phyloP scores from a whole-genome alignment of 495 filamentous ascomycete species.

The Talaromyces proteolyticus region DNA sequence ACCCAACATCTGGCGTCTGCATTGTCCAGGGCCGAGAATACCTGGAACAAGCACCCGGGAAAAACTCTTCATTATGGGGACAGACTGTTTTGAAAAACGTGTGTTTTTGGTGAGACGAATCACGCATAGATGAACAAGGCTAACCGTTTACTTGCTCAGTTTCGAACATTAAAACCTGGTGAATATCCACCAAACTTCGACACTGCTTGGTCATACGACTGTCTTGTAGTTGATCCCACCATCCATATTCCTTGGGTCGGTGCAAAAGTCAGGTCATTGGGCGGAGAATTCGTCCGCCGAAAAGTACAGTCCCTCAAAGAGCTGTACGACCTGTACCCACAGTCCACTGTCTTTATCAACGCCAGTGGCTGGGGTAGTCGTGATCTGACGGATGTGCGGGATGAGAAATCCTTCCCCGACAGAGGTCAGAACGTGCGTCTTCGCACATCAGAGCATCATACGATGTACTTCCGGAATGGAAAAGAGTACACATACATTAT shows the following conservation, averaged over 20 bases:
- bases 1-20: slow-evolving; percentile 29
- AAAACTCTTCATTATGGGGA: slow-evolving; percentile 34
- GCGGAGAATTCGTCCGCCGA: slow-evolving; percentile 31
- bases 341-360: slow-evolving; percentile 36
- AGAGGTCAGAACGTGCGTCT: slow-evolving; percentile 39
- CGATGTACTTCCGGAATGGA: slow-evolving; percentile 37
- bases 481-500: slow-evolving; percentile 46
- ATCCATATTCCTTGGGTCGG: slow-evolving; percentile 35
- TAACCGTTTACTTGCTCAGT: slow-evolving; percentile 18
- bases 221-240: slow-evolving; percentile 35
- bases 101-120: too few species aligned
- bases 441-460: slow-evolving; percentile 22
- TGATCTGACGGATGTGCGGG: slow-evolving; percentile 28
- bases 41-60: slow-evolving; percentile 26
- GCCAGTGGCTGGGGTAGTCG: slow-evolving; percentile 36
- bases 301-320: slow-evolving; percentile 32
- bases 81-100: slow-evolving; percentile 33
- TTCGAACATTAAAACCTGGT: slow-evolving; percentile 23
- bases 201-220: slow-evolving; percentile 33
- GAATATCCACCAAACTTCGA: slow-evolving; percentile 34
- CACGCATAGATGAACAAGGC: too few species aligned
- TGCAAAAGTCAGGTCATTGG: slow-evolving; percentile 22
- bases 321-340: slow-evolving; percentile 31
- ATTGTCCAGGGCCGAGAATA: slow-evolving; percentile 32
- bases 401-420: slow-evolving; percentile 34